Evolutionary conservation across 2,329 filamentous ascomycete genomes (phyloP).

Genomic region (Epichloe gansuensis): DNA sequence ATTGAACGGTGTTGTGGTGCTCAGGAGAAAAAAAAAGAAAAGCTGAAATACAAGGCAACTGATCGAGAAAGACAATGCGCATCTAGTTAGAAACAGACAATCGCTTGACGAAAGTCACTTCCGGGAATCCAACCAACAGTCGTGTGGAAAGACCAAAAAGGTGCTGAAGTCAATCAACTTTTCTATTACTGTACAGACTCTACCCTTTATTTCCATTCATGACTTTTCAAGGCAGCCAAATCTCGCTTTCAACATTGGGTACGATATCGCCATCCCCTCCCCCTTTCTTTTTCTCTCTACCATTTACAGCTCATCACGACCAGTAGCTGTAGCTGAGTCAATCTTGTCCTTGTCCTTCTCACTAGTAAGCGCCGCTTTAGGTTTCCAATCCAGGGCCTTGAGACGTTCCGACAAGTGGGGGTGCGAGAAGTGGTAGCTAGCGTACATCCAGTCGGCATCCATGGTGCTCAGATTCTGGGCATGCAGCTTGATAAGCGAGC

Average conservation of each 20-base stretch:
- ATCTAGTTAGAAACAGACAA: neutral
- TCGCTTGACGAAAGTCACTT: too few species aligned
- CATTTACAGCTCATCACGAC: conserved; percentile 56
- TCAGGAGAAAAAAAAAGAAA: neutral
- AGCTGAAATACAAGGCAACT: neutral
- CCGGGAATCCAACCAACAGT: too few species aligned
- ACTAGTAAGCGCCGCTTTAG: conserved; percentile 35
- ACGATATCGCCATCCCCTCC: neutral
- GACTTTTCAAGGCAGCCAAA: neutral
- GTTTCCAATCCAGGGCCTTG: conserved; percentile 79
- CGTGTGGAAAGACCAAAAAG: too few species aligned
- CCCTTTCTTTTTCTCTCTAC: neutral
- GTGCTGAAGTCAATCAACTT: neutral
- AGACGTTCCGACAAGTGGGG: conserved; percentile 90
- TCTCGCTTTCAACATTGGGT: too few species aligned
- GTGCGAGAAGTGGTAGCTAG: conserved; percentile 97
- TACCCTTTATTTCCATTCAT: neutral
- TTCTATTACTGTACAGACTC: neutral
- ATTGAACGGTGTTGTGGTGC: neutral
- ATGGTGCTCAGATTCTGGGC: conserved; percentile 97
- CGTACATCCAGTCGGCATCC: conserved; percentile 98
- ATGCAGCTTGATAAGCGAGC: conserved; percentile 90
- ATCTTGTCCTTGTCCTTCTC: conserved; percentile 28
- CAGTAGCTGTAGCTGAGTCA: conserved; percentile 53
- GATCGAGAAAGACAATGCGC: neutral